A percentile compares a stretch with the other conserved stretches of the same genome.
phyloP scores from a whole-genome alignment of 805 yeast species.

The Peterozyma xylosa region DNA sequence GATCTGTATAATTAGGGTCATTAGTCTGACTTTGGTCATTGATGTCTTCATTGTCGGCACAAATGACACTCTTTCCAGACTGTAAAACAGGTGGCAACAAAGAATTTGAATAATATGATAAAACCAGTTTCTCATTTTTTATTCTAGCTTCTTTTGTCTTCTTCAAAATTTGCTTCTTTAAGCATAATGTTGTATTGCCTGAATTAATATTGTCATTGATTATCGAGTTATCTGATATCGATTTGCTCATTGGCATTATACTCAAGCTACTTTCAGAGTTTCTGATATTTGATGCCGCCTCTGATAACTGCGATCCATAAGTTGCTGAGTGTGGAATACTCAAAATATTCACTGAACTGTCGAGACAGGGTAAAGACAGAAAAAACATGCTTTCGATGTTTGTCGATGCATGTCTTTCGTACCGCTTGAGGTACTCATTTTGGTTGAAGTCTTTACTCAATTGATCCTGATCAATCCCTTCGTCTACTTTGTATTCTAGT shows the following conservation, averaged over 20 bases:
- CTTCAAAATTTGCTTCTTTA: background rate
- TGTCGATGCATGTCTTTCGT: background rate
- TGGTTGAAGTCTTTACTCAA: background rate
- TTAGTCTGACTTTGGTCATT: background rate
- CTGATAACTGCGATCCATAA: background rate
- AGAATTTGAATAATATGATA: slow-evolving; percentile 4
- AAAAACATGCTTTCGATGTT: background rate
- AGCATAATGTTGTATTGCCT: background rate
- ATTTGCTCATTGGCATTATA: background rate
- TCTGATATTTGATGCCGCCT: background rate
- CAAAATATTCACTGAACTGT: background rate
- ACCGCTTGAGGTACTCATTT: too few relatives aligned
- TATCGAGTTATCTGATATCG: too few relatives aligned
- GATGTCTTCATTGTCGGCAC: background rate
- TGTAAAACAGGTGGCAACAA: slow-evolving; percentile 9
- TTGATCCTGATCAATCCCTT: background rate
- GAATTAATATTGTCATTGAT: background rate
- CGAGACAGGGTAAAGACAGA: background rate
- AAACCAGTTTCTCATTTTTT: slow-evolving; percentile 3
- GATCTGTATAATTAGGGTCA: background rate
- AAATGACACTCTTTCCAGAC: slow-evolving; percentile 7
- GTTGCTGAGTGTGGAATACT: background rate
- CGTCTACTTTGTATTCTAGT: background rate
- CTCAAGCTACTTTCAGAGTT: background rate
- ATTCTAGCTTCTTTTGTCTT: slow-evolving; percentile 1